Evolutionary conservation across 2,329 filamentous ascomycete genomes (phyloP), one percentile per base, ranked within the genome.

Genomic region (Alternaria burnsii): DNA sequence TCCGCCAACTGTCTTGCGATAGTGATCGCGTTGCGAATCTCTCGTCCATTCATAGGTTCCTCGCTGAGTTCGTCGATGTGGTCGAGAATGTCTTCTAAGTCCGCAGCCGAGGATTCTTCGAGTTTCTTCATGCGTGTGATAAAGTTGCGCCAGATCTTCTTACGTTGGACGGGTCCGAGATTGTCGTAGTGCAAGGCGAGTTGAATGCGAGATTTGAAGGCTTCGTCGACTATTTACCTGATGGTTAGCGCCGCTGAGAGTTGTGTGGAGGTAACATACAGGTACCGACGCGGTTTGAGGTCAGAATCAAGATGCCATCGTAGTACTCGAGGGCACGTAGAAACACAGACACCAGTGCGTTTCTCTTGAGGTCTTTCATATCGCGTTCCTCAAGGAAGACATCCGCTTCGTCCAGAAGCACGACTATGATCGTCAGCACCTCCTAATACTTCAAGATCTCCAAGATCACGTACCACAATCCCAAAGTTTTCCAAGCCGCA

Each of bases 231-330:
- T 16, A 16, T 14, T 4, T 0, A 34, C 5, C 22, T 34, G 30
- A 4, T 34, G 9, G 6, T 34, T 34, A 34, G 30, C 30, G 11
- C 11, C 2, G 30, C 11, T 9, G 11, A 22, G 22, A 4, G 5
- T 4, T 22, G 5, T 22, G 22, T 9, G 30, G 11, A 12, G 6
- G 30, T 34, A 10, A 14, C 30, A 12, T 34, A 34, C 32, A 34
- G 11, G 32, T 34, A 0, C 32, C 32, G 2, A 34, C 32, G 32
- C 32, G 76, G 38, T 34, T 34, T 34, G 32, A 12, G 1, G 32
- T 34, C 11, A 34, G 1, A 0, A 14, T 14, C 0, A 34, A 1
- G 1, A 14, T 34, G 32, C 32, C 32, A 2, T 16, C 11, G 2
- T 34, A 34, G 2, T 34, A 34, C 14, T 34, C 32, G 4, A 34